phyloP scores from a whole-genome alignment of 305 asterid genomes.

The Rubia balearica region DNA sequence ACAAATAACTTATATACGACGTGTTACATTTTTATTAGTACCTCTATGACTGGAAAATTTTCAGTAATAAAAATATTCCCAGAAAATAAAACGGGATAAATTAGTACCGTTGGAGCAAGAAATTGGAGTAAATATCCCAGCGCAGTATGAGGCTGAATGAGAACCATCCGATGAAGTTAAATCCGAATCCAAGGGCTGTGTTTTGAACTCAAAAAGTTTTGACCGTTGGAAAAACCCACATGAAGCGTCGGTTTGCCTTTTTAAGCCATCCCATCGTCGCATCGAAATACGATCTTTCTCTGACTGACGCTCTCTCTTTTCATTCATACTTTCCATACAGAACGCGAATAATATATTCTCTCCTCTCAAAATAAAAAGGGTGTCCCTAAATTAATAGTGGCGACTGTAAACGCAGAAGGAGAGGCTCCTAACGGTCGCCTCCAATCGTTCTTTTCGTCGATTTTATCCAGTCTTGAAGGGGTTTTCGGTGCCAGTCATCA shows the following conservation, averaged over 20 bases:
- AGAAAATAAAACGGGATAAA: neutral
- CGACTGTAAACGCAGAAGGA: conserved; percentile 47
- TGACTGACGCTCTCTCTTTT: neutral
- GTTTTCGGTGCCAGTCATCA: conserved; percentile 40
- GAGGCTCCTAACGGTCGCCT: conserved; percentile 68
- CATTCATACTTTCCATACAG: neutral
- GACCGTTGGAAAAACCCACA: conserved; percentile 41
- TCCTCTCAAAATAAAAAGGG: neutral
- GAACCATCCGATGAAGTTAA: conserved; percentile 19
- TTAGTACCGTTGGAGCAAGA: conserved; percentile 6
- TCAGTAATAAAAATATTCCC: too few relatives aligned
- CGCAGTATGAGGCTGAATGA: conserved; percentile 2
- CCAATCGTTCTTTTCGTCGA: conserved; percentile 54
- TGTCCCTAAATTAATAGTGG: conserved; percentile 40
- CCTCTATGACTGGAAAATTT: too few relatives aligned
- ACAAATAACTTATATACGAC: too few relatives aligned
- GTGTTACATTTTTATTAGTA: too few relatives aligned
- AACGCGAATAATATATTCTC: neutral
- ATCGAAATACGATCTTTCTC: neutral
- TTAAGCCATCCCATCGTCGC: neutral
- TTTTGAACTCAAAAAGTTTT: conserved; percentile 28
- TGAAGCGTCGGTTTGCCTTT: conserved; percentile 32
- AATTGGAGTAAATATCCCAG: conserved; percentile 4
- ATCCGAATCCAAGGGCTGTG: conserved; percentile 40
- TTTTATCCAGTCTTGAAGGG: conserved; percentile 59